Evolutionary conservation across 148 eudicot species (phyloP).

Genomic region (Salicornia ramosissima): DNA sequence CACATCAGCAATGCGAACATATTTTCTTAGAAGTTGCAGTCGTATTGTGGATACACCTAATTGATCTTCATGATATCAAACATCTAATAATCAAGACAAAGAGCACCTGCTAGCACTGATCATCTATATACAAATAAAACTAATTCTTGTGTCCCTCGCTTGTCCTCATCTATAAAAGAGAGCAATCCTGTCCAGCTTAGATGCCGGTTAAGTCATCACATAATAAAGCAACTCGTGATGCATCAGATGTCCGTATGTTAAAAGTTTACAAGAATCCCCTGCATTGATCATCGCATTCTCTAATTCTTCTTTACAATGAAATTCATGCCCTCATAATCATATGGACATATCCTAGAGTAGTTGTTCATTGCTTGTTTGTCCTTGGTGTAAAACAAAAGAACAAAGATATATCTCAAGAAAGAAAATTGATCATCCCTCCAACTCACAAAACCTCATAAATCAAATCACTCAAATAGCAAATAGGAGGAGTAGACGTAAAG

Average conservation of each 20-base stretch:
- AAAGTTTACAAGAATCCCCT: background rate
- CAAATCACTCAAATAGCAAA: background rate
- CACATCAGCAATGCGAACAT: background rate
- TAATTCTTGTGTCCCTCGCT: too few species aligned
- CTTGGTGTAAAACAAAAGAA: too few species aligned
- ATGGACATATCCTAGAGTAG: too few species aligned
- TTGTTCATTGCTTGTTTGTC: too few species aligned
- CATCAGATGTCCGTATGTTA: too few species aligned
- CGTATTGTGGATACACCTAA: background rate
- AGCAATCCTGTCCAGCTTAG: too few species aligned
- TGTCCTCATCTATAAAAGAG: too few species aligned
- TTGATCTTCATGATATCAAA: background rate
- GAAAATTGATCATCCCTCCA: background rate
- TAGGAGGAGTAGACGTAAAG: background rate
- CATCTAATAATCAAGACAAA: background rate
- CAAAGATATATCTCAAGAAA: too few species aligned
- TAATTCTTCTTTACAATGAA: background rate
- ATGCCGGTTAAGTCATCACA: too few species aligned
- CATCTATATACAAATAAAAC: too few species aligned
- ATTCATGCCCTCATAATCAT: background rate
- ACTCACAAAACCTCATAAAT: background rate
- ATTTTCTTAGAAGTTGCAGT: background rate
- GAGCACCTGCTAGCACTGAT: too few species aligned
- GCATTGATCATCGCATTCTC: background rate
- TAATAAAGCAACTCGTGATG: too few species aligned